Percentiles rank a stretch among this genome's conserved stretches.
Evolutionary conservation across 1,284 basidiomycete genomes (phyloP).

Genomic region (Vanrija pseudolonga): DNA sequence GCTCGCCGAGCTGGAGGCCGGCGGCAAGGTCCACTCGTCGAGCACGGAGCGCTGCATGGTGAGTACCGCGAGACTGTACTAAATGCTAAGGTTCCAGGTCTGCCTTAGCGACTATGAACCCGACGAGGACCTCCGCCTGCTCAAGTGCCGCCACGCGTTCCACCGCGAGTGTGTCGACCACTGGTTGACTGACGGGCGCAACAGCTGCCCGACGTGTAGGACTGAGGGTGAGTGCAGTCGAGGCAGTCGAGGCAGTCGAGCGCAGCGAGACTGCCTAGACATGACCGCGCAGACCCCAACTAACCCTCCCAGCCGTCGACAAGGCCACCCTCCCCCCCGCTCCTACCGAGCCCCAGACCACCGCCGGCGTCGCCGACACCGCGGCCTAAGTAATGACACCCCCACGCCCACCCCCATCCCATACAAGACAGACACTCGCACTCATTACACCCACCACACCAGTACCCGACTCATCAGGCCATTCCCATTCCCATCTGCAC

Average conservation of each 20-base stretch:
- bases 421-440: slow-evolving; percentile 57
- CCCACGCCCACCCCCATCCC: slow-evolving; percentile 41
- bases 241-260: too few species aligned
- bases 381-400: background rate
- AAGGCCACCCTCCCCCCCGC: background rate
- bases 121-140: slow-evolving; percentile 70
- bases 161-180: slow-evolving; percentile 77
- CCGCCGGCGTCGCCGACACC: background rate
- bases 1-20: slow-evolving; percentile 57
- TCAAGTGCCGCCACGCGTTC: slow-evolving; percentile 78
- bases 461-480: too few species aligned
- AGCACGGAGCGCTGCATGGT: slow-evolving; percentile 66
- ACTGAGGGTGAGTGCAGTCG: slow-evolving; percentile 33
- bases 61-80: slow-evolving; percentile 35
- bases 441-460: background rate
- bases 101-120: slow-evolving; percentile 75
- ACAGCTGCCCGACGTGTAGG: slow-evolving; percentile 81
- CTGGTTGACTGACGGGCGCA: slow-evolving; percentile 78
- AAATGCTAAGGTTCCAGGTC: slow-evolving; percentile 58
- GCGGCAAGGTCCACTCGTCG: slow-evolving; percentile 65
- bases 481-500: too few species aligned
- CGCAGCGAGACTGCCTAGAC: background rate
- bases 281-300: background rate
- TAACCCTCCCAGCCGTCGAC: slow-evolving; percentile 7
- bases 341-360: background rate